Evolutionary conservation across 2,329 filamentous ascomycete genomes (phyloP).

Genomic region (Mycosphaerelloides madeirae): DNA sequence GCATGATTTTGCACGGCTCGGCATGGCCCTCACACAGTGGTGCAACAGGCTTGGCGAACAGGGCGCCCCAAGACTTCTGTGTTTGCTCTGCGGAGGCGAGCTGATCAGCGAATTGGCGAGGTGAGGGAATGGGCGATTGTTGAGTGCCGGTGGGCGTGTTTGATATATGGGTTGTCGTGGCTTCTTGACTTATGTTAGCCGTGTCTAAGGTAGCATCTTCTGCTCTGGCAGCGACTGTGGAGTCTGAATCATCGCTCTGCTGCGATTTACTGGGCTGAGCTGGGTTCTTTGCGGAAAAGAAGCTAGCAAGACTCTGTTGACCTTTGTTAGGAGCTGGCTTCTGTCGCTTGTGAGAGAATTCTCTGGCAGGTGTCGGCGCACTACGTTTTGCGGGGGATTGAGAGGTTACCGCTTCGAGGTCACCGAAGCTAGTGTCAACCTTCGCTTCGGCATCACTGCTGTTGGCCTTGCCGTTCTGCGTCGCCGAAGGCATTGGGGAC

Average conservation of each 20-base stretch:
- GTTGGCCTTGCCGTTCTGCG: background rate
- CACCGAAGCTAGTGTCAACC: background rate
- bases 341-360: slow-evolving; percentile 45
- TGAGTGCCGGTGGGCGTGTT: slow-evolving; percentile 4
- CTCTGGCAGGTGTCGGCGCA: slow-evolving; percentile 20
- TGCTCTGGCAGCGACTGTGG: background rate
- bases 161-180: slow-evolving; percentile 1
- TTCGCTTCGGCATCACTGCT: background rate
- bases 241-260: no score
- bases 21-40: slow-evolving; percentile 79
- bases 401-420: background rate
- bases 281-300: slow-evolving; percentile 62
- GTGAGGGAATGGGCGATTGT: slow-evolving; percentile 15
- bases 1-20: slow-evolving; percentile 76
- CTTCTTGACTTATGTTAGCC: background rate
- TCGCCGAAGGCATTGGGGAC: no score
- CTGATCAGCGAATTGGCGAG: slow-evolving; percentile 16
- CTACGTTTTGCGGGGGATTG: slow-evolving; percentile 34
- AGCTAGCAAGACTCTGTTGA: slow-evolving; percentile 66
- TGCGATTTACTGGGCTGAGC: background rate
- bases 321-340: slow-evolving; percentile 47
- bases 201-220: background rate
- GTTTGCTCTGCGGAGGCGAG: slow-evolving; percentile 25
- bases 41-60: slow-evolving; percentile 68
- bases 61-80: slow-evolving; percentile 66